Evolutionary conservation across 129 eudicot species (phyloP).

Genomic region (Daucus carota): DH1_v3.0 NC_030386.2:29529501-29530000

Average conservation of each 20-base stretch:
- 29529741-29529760: neutral
- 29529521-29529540: conserved; percentile 5
- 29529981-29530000: neutral
- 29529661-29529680: conserved; percentile 12
- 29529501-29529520: neutral
- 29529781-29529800: neutral
- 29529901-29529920: neutral
- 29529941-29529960: neutral
- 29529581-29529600: conserved; percentile 1
- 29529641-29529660: neutral
- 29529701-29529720: neutral
- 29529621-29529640: neutral
- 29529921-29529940: neutral
- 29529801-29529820: neutral
- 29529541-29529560: neutral
- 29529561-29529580: neutral
- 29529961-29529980: neutral
- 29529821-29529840: neutral
- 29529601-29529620: neutral
- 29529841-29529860: neutral
- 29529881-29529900: neutral
- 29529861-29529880: neutral
- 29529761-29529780: neutral
- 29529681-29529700: neutral
- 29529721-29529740: neutral